Conservation (phyloP, 2,329 filamentous ascomycete genomes). For the Colletotrichum somersetense region DNA sequence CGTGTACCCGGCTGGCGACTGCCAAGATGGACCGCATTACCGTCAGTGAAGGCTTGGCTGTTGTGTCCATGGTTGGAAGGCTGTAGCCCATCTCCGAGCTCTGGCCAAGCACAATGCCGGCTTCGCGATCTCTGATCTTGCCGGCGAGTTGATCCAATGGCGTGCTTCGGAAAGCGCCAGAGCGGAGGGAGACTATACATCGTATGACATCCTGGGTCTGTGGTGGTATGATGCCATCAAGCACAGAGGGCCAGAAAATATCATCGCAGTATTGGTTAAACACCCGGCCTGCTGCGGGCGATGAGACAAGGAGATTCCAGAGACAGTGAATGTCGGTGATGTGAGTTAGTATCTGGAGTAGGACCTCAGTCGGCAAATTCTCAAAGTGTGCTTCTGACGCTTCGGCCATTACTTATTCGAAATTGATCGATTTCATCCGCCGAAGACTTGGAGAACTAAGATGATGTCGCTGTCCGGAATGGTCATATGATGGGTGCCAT, state of each 20-base stretch:
- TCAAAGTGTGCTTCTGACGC: constrained; percentile 1
- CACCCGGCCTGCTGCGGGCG: constrained; percentile 21
- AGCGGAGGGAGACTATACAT: constrained; percentile 21
- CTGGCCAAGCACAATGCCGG: constrained; percentile 30
- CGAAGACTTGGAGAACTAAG: no score
- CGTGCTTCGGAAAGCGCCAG: constrained; percentile 20
- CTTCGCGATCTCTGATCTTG: constrained; percentile 31
- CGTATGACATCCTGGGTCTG: constrained; percentile 32
- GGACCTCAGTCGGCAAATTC: constrained; percentile 26
- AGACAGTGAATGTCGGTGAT: constrained; percentile 27
- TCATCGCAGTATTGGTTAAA: constrained; percentile 25
- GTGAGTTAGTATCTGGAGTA: constrained; percentile 29
- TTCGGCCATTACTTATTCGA: not conserved
- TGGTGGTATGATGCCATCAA: constrained; percentile 2
- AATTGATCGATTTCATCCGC: not conserved
- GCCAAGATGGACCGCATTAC: constrained; percentile 10
- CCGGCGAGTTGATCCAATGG: not conserved
- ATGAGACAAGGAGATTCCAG: constrained; percentile 26
- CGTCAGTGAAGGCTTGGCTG: not conserved
- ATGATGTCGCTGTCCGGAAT: not conserved
- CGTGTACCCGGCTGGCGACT: constrained; percentile 1
- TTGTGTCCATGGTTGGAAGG: not conserved
- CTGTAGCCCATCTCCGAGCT: constrained; percentile 24
- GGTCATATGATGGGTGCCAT: not conserved
- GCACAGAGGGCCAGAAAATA: constrained; percentile 22